These are phyloP conservation scores for Chalciporus pseudorubinellus DNA, from an alignment of 768 basidiomycete genomes.

Conservation along the genomic window DNA sequence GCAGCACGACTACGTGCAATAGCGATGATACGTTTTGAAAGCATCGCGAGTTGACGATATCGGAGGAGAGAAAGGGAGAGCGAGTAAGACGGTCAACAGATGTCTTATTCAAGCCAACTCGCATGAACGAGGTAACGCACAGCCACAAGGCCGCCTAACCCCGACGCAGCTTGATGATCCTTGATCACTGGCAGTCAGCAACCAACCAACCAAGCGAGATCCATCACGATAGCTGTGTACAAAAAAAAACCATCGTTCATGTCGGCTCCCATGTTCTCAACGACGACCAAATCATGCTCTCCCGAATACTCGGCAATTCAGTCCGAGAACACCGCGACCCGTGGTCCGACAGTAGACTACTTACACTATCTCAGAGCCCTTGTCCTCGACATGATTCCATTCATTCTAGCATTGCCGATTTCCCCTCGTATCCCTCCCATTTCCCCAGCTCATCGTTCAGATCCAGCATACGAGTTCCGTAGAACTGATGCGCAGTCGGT, in stretches of 20 bases:
- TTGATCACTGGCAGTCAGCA: too few relatives aligned
- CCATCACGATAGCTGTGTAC: too few relatives aligned
- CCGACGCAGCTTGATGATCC: too few relatives aligned
- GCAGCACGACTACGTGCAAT: conserved; percentile 60
- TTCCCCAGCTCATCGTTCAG: conserved; percentile 56
- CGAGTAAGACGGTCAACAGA: neutral
- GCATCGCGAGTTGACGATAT: conserved; percentile 41
- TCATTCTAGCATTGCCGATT: conserved; percentile 37
- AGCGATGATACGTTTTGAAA: conserved; percentile 67
- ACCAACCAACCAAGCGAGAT: too few relatives aligned
- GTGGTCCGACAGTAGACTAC: too few relatives aligned
- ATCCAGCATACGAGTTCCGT: conserved; percentile 58
- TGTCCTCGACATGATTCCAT: neutral
- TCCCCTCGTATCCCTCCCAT: conserved; percentile 62
- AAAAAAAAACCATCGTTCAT: too few relatives aligned
- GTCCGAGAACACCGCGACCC: neutral
- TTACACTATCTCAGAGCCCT: neutral
- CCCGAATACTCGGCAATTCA: neutral
- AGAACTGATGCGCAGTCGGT: conserved; percentile 64
- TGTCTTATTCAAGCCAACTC: neutral
- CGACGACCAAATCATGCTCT: neutral
- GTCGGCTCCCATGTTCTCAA: neutral
- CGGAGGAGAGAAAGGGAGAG: neutral
- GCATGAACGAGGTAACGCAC: conserved; percentile 1
- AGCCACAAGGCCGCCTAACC: conserved; percentile 21